Base-by-base conservation (phyloP, 495 filamentous ascomycete genomes). In the Tricharina praecox region DNA sequence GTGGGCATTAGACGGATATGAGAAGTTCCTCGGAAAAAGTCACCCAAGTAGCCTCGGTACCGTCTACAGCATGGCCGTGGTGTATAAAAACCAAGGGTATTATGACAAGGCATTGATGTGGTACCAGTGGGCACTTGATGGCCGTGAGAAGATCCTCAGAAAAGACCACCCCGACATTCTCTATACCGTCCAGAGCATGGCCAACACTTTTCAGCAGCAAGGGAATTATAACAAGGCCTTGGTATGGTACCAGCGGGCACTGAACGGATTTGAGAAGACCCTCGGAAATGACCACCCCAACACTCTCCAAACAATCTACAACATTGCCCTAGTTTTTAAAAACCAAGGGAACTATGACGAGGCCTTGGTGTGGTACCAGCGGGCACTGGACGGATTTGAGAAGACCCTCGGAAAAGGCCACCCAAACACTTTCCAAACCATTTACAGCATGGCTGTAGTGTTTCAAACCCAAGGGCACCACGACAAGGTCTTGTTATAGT, bases 101-200 rank as follows among this genome's bases (percentile, higher is more conserved):
- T 38, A 48, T 24, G 53, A 54, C 32, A 32, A 37, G 30, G 58
- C 58, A n/a, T 34, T 46, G 20, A 35, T 61, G 39, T 54, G 45
- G 37, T 50, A 47, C 47, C 35, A 20, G n/a, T 50, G 34, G 37
- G 24, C 55, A 1, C 25, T 59, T 15, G 15, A 38, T n/a, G 48
- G 51, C 4, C 10, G 21, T 10, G 36, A 42, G 33, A 52, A 51
- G 25, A 15, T 36, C 10, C 44, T 62, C 2, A 54, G 59, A 9
- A 35, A 25, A 5, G 39, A 51, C 9, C 15, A 54, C 30, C 42
- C 26, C 37, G 0, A 34, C 18, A 24, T 13, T 30, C 2, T 18
- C 2, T n/a, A 25, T 18, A 46, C 24, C 1, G 23, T 50, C 2
- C 18, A 37, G 40, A 38, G 21, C 15, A 49, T 52, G 13, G 36